Evolutionary conservation across 345 rosid genomes (phyloP).

Genomic region (Cardamine chenopodiifolia): DNA sequence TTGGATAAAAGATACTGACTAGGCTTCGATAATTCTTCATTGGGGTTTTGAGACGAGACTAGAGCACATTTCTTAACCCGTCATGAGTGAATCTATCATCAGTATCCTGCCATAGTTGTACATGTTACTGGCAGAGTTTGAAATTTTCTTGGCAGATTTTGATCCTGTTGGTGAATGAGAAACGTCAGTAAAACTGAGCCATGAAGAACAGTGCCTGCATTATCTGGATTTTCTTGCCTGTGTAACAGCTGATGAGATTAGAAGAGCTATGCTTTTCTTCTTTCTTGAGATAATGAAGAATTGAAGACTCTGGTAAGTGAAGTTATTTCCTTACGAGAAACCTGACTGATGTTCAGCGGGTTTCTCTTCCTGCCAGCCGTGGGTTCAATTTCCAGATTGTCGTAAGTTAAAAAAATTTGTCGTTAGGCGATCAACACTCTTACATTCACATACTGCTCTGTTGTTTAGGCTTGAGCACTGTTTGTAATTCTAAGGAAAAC

Average conservation of each 20-base stretch:
- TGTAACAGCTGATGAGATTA: constrained; percentile 18
- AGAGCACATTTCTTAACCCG: not conserved
- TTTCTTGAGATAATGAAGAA: constrained; percentile 19
- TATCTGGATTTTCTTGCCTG: not conserved
- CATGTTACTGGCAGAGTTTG: constrained; percentile 22
- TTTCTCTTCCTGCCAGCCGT: constrained; percentile 2
- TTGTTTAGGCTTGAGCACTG: constrained; percentile 6
- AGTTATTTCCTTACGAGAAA: constrained; percentile 8
- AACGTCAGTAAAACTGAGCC: constrained; percentile 8
- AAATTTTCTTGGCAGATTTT: constrained; percentile 13
- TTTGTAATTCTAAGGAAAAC: not conserved
- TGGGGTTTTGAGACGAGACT: not conserved
- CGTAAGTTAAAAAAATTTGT: not conserved
- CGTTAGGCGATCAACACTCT: constrained; percentile 9
- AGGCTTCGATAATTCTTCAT: not conserved
- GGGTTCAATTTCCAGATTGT: not conserved
- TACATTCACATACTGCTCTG: constrained; percentile 7
- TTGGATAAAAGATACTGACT: not conserved
- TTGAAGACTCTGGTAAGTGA: constrained; percentile 15
- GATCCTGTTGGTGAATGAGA: constrained; percentile 19
- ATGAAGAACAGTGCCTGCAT: constrained; percentile 16
- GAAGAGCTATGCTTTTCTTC: not conserved
- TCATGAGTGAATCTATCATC: constrained; percentile 11
- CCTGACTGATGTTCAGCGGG: not conserved
- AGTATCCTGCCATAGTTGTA: constrained; percentile 21